Conservation (phyloP, 2,329 filamentous ascomycete genomes). For the Rhexocercosporidium sp. region DNA sequence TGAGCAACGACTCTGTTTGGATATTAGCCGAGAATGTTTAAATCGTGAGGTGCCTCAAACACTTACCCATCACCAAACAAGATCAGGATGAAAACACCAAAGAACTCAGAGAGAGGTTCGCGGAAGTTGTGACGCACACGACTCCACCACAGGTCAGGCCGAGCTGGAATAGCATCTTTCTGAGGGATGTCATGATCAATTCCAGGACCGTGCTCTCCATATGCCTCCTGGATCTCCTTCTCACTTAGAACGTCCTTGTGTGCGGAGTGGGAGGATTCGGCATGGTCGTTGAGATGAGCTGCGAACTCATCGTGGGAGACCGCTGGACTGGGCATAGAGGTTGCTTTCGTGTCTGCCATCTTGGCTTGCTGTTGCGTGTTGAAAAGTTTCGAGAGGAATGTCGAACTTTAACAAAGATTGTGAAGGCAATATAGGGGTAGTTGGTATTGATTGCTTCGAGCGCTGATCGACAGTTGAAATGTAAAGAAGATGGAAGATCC, state of each 20-base stretch:
- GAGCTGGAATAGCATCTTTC: constrained; percentile 34
- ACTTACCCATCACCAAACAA: constrained; percentile 69
- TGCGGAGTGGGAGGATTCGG: constrained; percentile 10
- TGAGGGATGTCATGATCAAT: constrained; percentile 44
- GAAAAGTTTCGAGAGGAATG: background rate
- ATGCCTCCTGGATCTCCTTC: constrained; percentile 16
- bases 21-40: constrained; percentile 17
- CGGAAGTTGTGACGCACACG: constrained; percentile 29
- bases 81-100: constrained; percentile 70
- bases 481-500: background rate
- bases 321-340: constrained; percentile 11
- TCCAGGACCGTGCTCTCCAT: constrained; percentile 42
- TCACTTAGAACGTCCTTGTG: constrained; percentile 11
- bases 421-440: background rate
- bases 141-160: constrained; percentile 36
- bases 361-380: background rate
- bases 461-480: constrained; percentile 7
- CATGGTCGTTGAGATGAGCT: constrained; percentile 12
- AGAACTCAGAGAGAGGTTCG: constrained; percentile 65
- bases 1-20: constrained; percentile 61
- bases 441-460: background rate
- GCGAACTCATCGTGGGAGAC: constrained; percentile 27
- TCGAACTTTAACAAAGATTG: background rate
- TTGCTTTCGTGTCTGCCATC: constrained; percentile 8
- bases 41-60: background rate